These are phyloP conservation scores for Beverwykella pulmonaria DNA, from an alignment of 495 filamentous ascomycete species.

Conservation along the genomic window DNA sequence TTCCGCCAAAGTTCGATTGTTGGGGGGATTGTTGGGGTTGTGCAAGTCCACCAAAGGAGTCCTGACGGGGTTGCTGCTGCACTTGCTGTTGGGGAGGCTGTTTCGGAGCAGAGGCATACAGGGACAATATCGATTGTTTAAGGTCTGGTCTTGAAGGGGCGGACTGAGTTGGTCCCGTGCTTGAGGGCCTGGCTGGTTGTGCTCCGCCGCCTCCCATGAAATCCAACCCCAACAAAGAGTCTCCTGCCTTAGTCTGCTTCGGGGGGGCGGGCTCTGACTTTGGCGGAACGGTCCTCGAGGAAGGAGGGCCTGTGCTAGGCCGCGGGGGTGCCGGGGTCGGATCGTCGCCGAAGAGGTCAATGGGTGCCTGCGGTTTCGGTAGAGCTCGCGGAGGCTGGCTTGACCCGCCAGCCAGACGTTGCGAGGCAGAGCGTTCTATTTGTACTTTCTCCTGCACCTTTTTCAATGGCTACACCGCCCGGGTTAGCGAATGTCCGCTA, in stretches of 20 bases:
- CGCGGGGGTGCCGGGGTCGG: constrained; percentile 61
- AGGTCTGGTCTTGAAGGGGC: constrained; percentile 84
- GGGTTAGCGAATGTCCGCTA: constrained; percentile 12
- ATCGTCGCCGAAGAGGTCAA: constrained; percentile 68
- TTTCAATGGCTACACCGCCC: constrained; percentile 60
- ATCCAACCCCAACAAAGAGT: constrained; percentile 90
- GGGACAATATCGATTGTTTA: constrained; percentile 93
- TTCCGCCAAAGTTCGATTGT: constrained; percentile 64
- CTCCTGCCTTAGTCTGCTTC: constrained; percentile 70
- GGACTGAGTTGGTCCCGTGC: constrained; percentile 57
- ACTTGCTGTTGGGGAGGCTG: constrained; percentile 62
- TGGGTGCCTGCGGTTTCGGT: constrained; percentile 50
- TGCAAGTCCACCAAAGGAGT: constrained; percentile 69
- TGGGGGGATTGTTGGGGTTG: constrained; percentile 40
- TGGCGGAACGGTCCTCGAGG: constrained; percentile 59
- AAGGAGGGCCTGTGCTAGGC: constrained; percentile 65
- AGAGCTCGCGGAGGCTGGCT: constrained; percentile 50
- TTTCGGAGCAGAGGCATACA: constrained; percentile 74
- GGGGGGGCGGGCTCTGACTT: constrained; percentile 64
- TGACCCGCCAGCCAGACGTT: constrained; percentile 48
- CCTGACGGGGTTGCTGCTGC: constrained; percentile 60
- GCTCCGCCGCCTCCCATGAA: constrained; percentile 82
- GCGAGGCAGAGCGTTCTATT: constrained; percentile 63
- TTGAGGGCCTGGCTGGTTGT: constrained; percentile 68
- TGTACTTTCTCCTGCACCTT: constrained; percentile 74